Evolutionary conservation across 2,329 filamentous ascomycete species (phyloP).

Genomic region (Diaporthe vexans): DNA sequence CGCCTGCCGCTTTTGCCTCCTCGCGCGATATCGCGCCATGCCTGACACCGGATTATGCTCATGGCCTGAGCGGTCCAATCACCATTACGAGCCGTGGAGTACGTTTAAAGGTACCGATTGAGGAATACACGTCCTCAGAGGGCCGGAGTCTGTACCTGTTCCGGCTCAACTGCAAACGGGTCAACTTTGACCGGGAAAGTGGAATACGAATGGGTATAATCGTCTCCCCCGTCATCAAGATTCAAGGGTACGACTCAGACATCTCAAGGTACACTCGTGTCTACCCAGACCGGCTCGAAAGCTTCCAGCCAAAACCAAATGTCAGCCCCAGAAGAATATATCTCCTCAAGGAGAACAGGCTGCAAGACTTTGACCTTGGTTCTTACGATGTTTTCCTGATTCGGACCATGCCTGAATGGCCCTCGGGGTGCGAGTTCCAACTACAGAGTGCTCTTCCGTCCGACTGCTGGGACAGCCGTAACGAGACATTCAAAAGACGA

Average conservation of each 20-base stretch:
- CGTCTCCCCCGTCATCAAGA: background rate
- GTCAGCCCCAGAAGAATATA: slow-evolving; percentile 6
- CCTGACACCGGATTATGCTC: background rate
- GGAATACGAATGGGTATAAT: slow-evolving; percentile 12
- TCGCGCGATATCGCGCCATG: slow-evolving; percentile 6
- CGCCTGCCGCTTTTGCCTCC: slow-evolving; percentile 5
- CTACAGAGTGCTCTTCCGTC: background rate
- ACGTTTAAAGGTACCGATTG: slow-evolving; percentile 1
- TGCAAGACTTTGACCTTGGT: slow-evolving; percentile 1
- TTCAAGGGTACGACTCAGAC: slow-evolving; percentile 18
- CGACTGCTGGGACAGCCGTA: slow-evolving; percentile 8
- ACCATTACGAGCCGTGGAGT: slow-evolving; percentile 13
- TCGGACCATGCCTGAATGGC: slow-evolving; percentile 12
- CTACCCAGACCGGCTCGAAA: slow-evolving; percentile 9
- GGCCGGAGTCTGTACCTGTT: slow-evolving; percentile 4
- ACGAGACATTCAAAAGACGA: slow-evolving; percentile 16
- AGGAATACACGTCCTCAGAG: background rate
- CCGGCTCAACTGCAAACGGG: slow-evolving; percentile 13
- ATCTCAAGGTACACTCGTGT: slow-evolving; percentile 14
- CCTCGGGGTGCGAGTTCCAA: slow-evolving; percentile 1
- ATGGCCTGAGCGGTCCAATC: background rate
- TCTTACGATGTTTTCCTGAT: slow-evolving; percentile 9
- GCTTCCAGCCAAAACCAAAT: slow-evolving; percentile 9
- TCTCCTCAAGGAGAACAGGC: slow-evolving; percentile 15
- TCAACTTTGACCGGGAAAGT: slow-evolving; percentile 6